Evolutionary conservation across 148 eudicot genomes (phyloP), one percentile per base, ranked within the genome.

Genomic region (Cornus florida): DNA sequence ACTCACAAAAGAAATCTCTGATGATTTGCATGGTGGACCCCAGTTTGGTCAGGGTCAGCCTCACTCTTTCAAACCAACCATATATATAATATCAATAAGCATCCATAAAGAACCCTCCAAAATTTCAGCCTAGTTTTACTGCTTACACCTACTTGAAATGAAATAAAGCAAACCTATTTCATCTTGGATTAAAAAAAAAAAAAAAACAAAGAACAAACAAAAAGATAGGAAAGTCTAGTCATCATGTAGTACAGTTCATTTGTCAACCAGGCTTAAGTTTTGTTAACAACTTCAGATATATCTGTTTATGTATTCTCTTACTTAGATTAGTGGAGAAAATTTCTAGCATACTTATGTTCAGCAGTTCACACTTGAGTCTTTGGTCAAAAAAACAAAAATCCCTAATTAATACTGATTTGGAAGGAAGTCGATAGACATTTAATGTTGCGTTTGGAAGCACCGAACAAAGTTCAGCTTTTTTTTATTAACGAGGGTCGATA

Each of bases 1-100:
- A 6, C 46, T 46, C 53, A 33, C 57, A 74, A 77, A 77, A 67
- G 80, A 67, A 71, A 67, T 9, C n/a, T n/a, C 50, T 68, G 53
- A 43, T 69, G 48, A 43, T n/a, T 75, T 71, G 17, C 77, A 64
- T 65, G 67, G 84, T 77, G 84, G 84, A 24, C 38, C 82, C 57
- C 67, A 73, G 77, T 67, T 67, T 57, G 80, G 80, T 69, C 79
- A 76, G 79, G 60, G 46, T 76, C 31, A 0, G 22, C 57, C 53
- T 77, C 73, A 23, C 78, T 67, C 68, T 8, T 75, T 62, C 77
- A 59, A 23, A 22, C 32, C 50, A 2, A 41, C 22, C 56, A 17
- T 16, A 53, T 53, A 74, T 20, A 13, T 11, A 35, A 10, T 24
- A 76, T 14, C 64, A 10, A 24, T 8, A 68, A 76, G 24, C 65